These are phyloP conservation scores for Jaltomata sinuosa DNA, from an alignment of 257 asterid genomes.

Conservation along the genomic window DNA sequence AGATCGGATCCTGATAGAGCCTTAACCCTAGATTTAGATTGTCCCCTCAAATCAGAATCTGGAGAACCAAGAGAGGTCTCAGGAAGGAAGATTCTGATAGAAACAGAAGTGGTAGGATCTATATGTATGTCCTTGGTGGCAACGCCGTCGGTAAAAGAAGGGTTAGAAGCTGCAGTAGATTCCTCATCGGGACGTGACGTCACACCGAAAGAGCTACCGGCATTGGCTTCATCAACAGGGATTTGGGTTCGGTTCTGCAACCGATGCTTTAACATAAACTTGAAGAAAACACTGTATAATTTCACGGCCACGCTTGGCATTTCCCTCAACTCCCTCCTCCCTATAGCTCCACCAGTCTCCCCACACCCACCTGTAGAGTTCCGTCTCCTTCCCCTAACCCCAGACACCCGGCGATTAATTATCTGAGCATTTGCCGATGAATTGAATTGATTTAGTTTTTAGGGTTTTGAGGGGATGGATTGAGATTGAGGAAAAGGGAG, in stretches of 20 bases:
- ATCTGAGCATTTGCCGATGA: no score
- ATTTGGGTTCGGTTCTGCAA: conserved; percentile 64
- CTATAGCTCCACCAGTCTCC: no score
- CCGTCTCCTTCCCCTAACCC: no score
- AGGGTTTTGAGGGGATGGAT: no score
- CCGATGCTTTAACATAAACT: conserved; percentile 85
- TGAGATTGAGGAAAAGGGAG: no score
- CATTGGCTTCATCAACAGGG: conserved; percentile 9
- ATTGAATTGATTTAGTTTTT: no score
- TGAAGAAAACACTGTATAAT: conserved; percentile 82
- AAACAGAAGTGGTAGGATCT: conserved; percentile 68
- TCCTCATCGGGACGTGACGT: conserved; percentile 90
- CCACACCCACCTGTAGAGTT: no score
- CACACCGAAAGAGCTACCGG: conserved; percentile 47
- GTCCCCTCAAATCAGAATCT: conserved; percentile 15
- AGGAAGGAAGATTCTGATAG: conserved; percentile 78
- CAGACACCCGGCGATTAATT: no score
- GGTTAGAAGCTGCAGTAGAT: conserved; percentile 57
- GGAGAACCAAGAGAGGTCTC: conserved; percentile 53
- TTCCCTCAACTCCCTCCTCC: conserved; percentile 15
- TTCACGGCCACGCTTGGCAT: conserved; percentile 97
- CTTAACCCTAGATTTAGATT: conserved; percentile 15
- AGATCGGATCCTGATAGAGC: conserved; percentile 26
- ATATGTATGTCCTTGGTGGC: conserved; percentile 89
- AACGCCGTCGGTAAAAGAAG: conserved; percentile 82